phyloP scores from a whole-genome alignment of 768 basidiomycete genomes.

The Kockovaella imperatae region DNA sequence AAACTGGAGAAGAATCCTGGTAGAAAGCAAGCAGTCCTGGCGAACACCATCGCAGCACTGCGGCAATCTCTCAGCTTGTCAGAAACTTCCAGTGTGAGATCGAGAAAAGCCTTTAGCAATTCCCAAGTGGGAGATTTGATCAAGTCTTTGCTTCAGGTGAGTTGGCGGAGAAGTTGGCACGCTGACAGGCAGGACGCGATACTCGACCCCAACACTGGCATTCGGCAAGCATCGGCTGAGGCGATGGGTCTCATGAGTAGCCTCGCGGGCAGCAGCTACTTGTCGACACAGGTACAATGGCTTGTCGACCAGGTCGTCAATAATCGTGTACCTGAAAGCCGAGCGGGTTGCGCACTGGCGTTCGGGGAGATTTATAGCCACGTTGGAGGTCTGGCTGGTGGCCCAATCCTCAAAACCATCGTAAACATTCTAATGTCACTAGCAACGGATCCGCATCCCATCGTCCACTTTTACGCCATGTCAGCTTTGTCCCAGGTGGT shows the following conservation, averaged over 20 bases:
- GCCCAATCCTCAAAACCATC: constrained; percentile 87
- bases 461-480: constrained; percentile 90
- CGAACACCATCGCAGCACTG: constrained; percentile 71
- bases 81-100: constrained; percentile 24
- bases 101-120: constrained; percentile 32
- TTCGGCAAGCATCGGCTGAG: constrained; percentile 75
- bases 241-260: constrained; percentile 79
- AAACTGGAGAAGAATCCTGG: constrained; percentile 83
- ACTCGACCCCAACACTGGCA: constrained; percentile 65
- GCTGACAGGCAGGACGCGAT: constrained; percentile 57
- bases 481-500: constrained; percentile 78
- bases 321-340: constrained; percentile 83
- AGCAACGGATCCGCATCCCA: constrained; percentile 89
- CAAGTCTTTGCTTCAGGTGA: constrained; percentile 69
- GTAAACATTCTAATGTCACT: constrained; percentile 92
- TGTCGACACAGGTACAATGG: constrained; percentile 77
- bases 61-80: constrained; percentile 55
- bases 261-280: constrained; percentile 71
- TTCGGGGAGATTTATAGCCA: constrained; percentile 86
- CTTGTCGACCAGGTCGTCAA: constrained; percentile 88
- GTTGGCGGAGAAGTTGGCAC: constrained; percentile 7
- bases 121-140: constrained; percentile 36
- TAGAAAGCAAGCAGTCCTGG: constrained; percentile 69
- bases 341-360: constrained; percentile 87
- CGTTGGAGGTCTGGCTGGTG: constrained; percentile 90